Conservation (phyloP, 805 yeast species). For the Metschnikowia hibisci region DNA sequence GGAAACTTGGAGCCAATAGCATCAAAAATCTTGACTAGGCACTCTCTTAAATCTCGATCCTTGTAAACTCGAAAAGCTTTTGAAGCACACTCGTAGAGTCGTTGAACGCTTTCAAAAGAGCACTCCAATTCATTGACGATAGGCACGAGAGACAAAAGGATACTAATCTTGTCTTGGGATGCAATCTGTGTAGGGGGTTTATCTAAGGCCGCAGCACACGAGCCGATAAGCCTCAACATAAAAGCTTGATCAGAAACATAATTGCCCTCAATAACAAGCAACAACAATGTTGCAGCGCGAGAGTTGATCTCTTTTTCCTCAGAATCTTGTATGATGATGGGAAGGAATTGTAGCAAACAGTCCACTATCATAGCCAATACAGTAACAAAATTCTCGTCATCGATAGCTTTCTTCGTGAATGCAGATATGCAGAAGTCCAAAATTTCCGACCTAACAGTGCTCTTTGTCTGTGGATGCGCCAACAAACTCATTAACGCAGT, state of each 20-base stretch:
- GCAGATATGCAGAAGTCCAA: conserved; percentile 52
- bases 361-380: conserved; percentile 58
- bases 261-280: conserved; percentile 52
- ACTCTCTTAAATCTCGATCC: conserved; percentile 59
- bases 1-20: conserved; percentile 53
- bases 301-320: conserved; percentile 45
- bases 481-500: conserved; percentile 54
- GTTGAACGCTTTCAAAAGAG: conserved; percentile 45
- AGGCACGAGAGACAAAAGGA: conserved; percentile 54
- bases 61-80: conserved; percentile 55
- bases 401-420: conserved; percentile 34
- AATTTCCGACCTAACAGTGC: conserved; percentile 53
- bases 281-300: conserved; percentile 48
- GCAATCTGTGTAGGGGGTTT: conserved; percentile 53
- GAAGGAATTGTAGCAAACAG: conserved; percentile 48
- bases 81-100: conserved; percentile 49
- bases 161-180: conserved; percentile 48
- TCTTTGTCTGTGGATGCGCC: conserved; percentile 57
- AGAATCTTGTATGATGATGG: conserved; percentile 43
- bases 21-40: conserved; percentile 55
- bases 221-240: conserved; percentile 48
- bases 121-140: conserved; percentile 54
- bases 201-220: conserved; percentile 59
- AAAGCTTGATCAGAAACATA: conserved; percentile 54
- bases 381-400: conserved; percentile 41